Conservation (phyloP, 192 early-diverging fungal species). For the Kappamyces sp. region DNA sequence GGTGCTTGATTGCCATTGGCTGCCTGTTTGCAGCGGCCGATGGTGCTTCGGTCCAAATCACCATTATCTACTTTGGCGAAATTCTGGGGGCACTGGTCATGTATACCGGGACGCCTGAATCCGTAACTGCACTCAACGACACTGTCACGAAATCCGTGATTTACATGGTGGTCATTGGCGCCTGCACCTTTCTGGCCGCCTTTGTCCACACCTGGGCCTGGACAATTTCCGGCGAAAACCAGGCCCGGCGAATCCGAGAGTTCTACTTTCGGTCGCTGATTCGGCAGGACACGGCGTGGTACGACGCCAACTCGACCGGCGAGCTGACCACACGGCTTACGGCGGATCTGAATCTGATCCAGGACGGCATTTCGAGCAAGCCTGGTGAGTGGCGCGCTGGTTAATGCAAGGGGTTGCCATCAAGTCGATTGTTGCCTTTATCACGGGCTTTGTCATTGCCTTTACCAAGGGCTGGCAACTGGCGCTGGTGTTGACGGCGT, state of each 20-base stretch:
- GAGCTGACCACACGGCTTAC: conserved; percentile 42
- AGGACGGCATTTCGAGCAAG: conserved; percentile 51
- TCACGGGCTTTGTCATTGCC: conserved; percentile 42
- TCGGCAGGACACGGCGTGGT: conserved; percentile 43
- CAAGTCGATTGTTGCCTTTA: conserved; percentile 30
- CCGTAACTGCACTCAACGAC: conserved; percentile 8
- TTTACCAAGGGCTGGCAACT: conserved; percentile 69
- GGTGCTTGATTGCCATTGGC: conserved; percentile 16
- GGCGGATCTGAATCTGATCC: conserved; percentile 36
- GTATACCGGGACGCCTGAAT: conserved; percentile 17
- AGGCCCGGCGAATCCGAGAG: conserved; percentile 31
- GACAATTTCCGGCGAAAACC: conserved; percentile 31
- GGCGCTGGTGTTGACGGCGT: conserved; percentile 72
- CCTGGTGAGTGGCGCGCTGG: neutral
- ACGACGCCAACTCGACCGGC: conserved; percentile 39
- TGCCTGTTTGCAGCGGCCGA: conserved; percentile 16
- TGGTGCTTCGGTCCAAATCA: conserved; percentile 27
- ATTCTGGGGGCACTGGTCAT: conserved; percentile 23
- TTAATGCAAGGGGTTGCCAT: conserved; percentile 19
- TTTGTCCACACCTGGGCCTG: conserved; percentile 30
- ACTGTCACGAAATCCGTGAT: conserved; percentile 19
- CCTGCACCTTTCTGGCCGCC: conserved; percentile 18
- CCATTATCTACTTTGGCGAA: conserved; percentile 32
- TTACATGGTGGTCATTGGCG: conserved; percentile 28
- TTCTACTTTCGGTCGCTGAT: conserved; percentile 29